Conservation (phyloP, 2,329 filamentous ascomycete species). For the Aspergillus uvarum region DNA sequence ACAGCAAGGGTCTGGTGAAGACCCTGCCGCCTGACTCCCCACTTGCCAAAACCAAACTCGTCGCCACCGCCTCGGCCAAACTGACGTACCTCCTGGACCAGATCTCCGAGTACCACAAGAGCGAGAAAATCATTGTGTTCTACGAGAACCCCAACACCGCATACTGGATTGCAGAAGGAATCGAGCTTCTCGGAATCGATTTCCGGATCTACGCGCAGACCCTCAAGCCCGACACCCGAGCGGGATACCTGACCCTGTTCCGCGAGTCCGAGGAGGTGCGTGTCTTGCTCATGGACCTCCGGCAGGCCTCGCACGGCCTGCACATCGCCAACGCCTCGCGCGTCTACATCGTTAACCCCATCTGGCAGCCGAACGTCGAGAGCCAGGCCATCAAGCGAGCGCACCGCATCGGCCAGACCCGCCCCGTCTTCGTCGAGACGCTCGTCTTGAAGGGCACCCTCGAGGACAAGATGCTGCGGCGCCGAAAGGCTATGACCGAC, state of each 20-base stretch:
- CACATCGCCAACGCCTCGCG: slow-evolving; percentile 81
- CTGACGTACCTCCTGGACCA: slow-evolving; percentile 79
- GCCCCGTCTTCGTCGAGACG: slow-evolving; percentile 79
- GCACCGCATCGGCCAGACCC: slow-evolving; percentile 79
- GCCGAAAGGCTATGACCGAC: slow-evolving; percentile 72
- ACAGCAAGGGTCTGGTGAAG: slow-evolving; percentile 27
- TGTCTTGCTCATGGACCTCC: slow-evolving; percentile 88
- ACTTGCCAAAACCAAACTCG: slow-evolving; percentile 60
- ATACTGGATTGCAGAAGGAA: slow-evolving; percentile 77
- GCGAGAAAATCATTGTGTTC: slow-evolving; percentile 88
- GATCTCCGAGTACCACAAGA: slow-evolving; percentile 64
- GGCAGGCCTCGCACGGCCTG: slow-evolving; percentile 81
- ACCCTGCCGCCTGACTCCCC: slow-evolving; percentile 46
- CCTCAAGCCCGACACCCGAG: slow-evolving; percentile 62
- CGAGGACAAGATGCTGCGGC: slow-evolving; percentile 78
- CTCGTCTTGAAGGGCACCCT: slow-evolving; percentile 76
- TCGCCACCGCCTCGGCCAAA: slow-evolving; percentile 84
- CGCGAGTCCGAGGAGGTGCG: slow-evolving; percentile 67
- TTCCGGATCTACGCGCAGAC: slow-evolving; percentile 58
- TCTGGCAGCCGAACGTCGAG: slow-evolving; percentile 79
- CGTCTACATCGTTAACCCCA: slow-evolving; percentile 86
- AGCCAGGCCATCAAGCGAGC: slow-evolving; percentile 90
- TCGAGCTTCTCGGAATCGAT: slow-evolving; percentile 68
- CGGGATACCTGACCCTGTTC: slow-evolving; percentile 77
- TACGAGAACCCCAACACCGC: slow-evolving; percentile 87